Evolutionary conservation across 306 rosid species (phyloP).

Genomic region (Benincasa hispida): DNA sequence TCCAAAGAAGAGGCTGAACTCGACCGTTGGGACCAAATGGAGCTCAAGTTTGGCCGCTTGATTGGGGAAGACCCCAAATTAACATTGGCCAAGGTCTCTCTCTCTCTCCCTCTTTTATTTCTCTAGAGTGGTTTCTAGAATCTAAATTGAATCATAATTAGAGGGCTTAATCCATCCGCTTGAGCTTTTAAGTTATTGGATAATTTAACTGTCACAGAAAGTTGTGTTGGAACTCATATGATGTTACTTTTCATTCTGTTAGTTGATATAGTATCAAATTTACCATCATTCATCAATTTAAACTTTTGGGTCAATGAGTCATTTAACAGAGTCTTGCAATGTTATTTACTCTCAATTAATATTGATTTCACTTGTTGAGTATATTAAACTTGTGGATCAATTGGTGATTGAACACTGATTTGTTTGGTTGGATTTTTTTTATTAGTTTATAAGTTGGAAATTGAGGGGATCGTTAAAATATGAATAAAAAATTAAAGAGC

Average conservation of each 20-base stretch:
- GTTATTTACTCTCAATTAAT: background rate
- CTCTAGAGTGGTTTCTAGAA: background rate
- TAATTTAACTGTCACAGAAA: background rate
- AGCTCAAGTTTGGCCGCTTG: conserved; percentile 81
- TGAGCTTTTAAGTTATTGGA: background rate
- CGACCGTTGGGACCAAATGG: conserved; percentile 65
- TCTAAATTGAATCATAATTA: background rate
- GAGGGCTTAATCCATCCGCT: background rate
- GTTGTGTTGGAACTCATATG: background rate
- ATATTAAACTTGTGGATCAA: too few relatives aligned
- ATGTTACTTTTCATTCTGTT: background rate
- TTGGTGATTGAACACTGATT: background rate
- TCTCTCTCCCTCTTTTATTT: background rate
- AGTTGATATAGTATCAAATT: too few relatives aligned
- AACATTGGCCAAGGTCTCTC: conserved; percentile 72
- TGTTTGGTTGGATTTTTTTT: background rate
- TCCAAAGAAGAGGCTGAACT: conserved; percentile 50
- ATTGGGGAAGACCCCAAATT: conserved; percentile 91
- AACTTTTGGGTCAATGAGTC: too few relatives aligned
- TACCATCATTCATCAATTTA: too few relatives aligned
- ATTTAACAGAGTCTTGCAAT: too few relatives aligned
- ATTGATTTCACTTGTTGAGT: too few relatives aligned
- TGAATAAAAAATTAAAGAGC: background rate
- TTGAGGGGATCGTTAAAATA: background rate
- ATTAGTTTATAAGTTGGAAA: background rate